A percentile compares a stretch with the other conserved stretches of the same genome.
Conservation (phyloP, 1,284 basidiomycete genomes). For the Naganishia cerealis region DNA sequence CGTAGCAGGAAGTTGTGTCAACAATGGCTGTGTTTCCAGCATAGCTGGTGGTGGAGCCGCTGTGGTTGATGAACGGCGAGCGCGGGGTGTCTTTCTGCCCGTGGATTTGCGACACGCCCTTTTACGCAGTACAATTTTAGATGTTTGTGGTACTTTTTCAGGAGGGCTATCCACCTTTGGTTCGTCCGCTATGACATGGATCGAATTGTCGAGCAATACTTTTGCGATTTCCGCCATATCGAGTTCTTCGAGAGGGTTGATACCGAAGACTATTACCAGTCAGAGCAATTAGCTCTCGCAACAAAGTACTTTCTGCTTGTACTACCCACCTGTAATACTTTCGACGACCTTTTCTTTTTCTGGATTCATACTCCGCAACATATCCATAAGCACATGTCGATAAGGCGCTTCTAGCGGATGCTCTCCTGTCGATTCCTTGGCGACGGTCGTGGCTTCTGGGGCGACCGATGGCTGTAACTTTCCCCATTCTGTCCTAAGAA, state of each 20-base stretch:
- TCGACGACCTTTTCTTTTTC: neutral
- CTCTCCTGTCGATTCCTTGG: neutral
- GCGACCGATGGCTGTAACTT: neutral
- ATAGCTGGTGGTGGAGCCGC: neutral
- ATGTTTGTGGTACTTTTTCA: no score
- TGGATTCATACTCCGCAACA: neutral
- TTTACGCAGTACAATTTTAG: neutral
- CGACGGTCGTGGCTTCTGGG: neutral
- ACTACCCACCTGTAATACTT: constrained; percentile 2
- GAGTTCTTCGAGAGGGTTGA: constrained; percentile 20
- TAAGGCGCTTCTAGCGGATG: neutral
- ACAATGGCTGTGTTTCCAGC: neutral
- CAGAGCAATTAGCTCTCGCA: neutral
- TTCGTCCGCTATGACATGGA: constrained; percentile 5
- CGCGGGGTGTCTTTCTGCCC: constrained; percentile 1
- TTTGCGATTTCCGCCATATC: constrained; percentile 6
- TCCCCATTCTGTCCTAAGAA: constrained; percentile 8
- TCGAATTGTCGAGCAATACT: constrained; percentile 6
- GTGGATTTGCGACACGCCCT: constrained; percentile 26
- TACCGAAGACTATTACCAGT: constrained; percentile 3
- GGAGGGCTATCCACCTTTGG: neutral
- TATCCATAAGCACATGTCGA: constrained; percentile 14
- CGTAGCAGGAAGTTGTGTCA: neutral
- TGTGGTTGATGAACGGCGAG: neutral
- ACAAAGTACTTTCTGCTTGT: neutral